Evolutionary conservation across 345 rosid species (phyloP).

Genomic region (Abelmoschus esculentus): DNA sequence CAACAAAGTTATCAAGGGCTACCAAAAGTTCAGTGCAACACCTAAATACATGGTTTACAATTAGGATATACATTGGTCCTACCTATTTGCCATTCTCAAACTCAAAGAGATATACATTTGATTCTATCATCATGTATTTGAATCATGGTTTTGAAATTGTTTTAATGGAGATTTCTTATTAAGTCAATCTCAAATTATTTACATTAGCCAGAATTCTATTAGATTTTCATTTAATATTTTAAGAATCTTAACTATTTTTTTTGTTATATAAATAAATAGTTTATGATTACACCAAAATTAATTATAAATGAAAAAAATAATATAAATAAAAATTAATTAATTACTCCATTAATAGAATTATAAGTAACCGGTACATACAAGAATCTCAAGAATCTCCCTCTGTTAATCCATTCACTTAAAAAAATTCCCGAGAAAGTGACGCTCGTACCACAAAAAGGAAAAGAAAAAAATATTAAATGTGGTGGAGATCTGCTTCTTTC

Average conservation of each 20-base stretch:
- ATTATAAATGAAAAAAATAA: too few relatives aligned
- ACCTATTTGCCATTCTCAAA: not conserved
- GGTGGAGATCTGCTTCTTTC: slow-evolving; percentile 86
- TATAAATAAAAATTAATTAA: too few relatives aligned
- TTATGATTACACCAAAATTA: too few relatives aligned
- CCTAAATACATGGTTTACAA: slow-evolving; percentile 79
- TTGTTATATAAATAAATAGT: too few relatives aligned
- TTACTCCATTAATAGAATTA: not conserved
- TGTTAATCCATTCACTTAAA: not conserved
- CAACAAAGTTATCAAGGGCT: slow-evolving; percentile 78
- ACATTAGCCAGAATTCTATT: too few relatives aligned
- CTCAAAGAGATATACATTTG: too few relatives aligned
- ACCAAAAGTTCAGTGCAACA: slow-evolving; percentile 69
- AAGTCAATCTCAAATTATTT: too few relatives aligned
- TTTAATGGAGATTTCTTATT: not conserved
- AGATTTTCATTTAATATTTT: too few relatives aligned
- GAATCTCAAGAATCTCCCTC: too few relatives aligned
- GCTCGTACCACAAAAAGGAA: not conserved
- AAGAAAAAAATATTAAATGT: slow-evolving; percentile 30
- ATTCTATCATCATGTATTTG: not conserved
- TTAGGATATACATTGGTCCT: slow-evolving; percentile 10
- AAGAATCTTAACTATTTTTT: too few relatives aligned
- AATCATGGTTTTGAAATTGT: not conserved
- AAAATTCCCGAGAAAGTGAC: slow-evolving; percentile 29
- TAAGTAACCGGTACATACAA: too few relatives aligned